Evolutionary conservation across 768 basidiomycete species (phyloP).

Genomic region (Lepiota subincarnata): DNA sequence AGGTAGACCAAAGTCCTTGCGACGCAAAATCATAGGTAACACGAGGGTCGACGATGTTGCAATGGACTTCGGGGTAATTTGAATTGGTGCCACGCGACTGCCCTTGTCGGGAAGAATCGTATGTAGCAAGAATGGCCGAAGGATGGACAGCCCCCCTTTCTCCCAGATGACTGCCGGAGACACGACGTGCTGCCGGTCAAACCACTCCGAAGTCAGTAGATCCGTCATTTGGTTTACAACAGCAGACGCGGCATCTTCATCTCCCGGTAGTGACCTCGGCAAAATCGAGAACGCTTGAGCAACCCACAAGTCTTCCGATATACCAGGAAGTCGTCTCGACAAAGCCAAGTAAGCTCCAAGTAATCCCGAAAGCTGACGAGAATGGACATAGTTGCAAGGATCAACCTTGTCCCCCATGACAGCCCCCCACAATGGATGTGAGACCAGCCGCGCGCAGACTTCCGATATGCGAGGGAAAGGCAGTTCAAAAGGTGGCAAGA

Average conservation of each 20-base stretch:
- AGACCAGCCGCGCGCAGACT: conserved; percentile 45
- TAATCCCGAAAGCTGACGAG: conserved; percentile 52
- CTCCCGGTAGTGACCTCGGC: conserved; percentile 59
- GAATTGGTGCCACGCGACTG: conserved; percentile 47
- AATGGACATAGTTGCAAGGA: conserved; percentile 28
- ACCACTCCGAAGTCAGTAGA: conserved; percentile 38
- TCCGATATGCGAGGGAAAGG: conserved; percentile 56
- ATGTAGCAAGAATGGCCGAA: conserved; percentile 59
- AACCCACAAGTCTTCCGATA: conserved; percentile 58
- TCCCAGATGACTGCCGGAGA: conserved; percentile 44
- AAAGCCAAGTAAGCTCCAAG: conserved; percentile 53
- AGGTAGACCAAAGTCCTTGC: conserved; percentile 38
- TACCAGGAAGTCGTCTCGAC: conserved; percentile 53
- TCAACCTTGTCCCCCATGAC: conserved; percentile 19
- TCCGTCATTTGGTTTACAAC: conserved; percentile 37
- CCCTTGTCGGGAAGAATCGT: conserved; percentile 38
- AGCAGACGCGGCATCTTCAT: conserved; percentile 55
- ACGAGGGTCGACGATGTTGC: conserved; percentile 52
- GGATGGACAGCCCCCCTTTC: conserved; percentile 42
- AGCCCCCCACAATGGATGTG: conserved; percentile 48
- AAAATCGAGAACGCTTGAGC: conserved; percentile 61
- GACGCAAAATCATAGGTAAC: conserved; percentile 26
- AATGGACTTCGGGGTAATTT: conserved; percentile 52
- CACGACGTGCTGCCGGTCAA: conserved; percentile 29
- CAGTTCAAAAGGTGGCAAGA: conserved; percentile 55